Base-by-base conservation (phyloP, 495 filamentous ascomycete genomes). In the Zalerion maritima region DNA sequence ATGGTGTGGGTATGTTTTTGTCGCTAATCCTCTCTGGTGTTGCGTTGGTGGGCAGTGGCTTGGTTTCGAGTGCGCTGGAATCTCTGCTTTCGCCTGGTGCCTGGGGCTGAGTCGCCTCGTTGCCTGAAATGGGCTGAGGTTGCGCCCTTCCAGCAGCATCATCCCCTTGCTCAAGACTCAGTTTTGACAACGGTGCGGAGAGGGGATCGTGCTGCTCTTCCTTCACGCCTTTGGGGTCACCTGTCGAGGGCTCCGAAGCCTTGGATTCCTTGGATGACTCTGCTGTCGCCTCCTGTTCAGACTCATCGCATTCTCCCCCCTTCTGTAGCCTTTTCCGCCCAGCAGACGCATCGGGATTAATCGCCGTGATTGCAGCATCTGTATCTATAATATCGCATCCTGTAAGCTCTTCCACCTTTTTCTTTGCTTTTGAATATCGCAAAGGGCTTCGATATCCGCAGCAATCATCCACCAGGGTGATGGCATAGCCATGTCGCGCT, bases 381-480 rank as follows among this genome's bases (percentile, higher is more conserved):
- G 74, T 70, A 3, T 57, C 64, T 18, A 75, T 58, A 6, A 74
- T 60, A 29, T 71, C 67, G 23, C 80, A 81, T 14, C 79, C 82
- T 17, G 85, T 73, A 22, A 81, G 69, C 31, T 81, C 73, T 0
- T 62, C 62, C 58, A 97, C 78, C 35, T 81, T 70, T 18, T 64
- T 65, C 38, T 94, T 58, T 2, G 89, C 78, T 46, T 75, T 70
- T 26, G 75, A 67, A 43, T 94, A 81, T 9, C 81, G 71, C 11
- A 58, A 52, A 30, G 74, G 66, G 41, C 60, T 73, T 22, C 86
- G 74, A 45, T 77, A 94, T 7, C 85, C 89, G 23, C 93, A 63
- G 46, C 87, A 94, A 47, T 97, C 85, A 26, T 87, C 78, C 16
- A 97, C 57, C 8, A 97, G 54, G 4, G 78, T 84, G 34, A 94